Evolutionary conservation across 768 basidiomycete genomes (phyloP), one percentile per base, ranked within the genome.

Genomic region (Auriculariales sp.): DNA sequence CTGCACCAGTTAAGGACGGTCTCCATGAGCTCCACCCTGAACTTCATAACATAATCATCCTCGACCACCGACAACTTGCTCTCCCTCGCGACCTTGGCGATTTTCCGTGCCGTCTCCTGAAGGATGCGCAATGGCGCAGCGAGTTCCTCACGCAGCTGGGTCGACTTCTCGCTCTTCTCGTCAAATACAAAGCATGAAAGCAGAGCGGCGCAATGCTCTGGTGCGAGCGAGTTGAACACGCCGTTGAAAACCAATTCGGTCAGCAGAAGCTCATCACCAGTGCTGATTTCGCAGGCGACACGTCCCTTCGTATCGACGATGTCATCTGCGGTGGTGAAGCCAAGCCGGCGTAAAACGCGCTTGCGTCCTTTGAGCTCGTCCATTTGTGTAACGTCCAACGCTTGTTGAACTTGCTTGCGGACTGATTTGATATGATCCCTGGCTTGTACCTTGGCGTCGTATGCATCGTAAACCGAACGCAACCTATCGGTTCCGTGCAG

Each of bases 1-100:
- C 89, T 80, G 68, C 94, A 98, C 95, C 95, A 99, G 53, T 91
- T 86, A 30, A 91, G 74, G 9, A 98, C 95, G 1, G 88, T 89
- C 55, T 98, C 95, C 92, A 98, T 99, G 46, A 99, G 78, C 60
- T 97, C 94, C 17, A 95, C 89, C 66, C 97, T 98, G 79, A 99
- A 99, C 10, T 86, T 90, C 48, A 81, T 73, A 1, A 99, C 89
- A 62, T 99, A 99, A 54, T 94, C 90, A 51, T 95, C 85, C 64
- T 98, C 94, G 49, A 86, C 80, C 42, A 98, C 63, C 1, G 82
- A 66, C 3, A 99, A 71, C 62, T 97, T 95, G 19, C 83, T 88
- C 65, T 99, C 95, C 56, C 85, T 85, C 3, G 90, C 90, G 4
- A 98, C 88, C 61, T 88, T 93, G n/a, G 95, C 95, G 59, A 99